These are phyloP conservation scores for Paracoccidioides brasiliensis DNA, from an alignment of 2,329 filamentous ascomycete species.

Conservation along the genomic window DNA sequence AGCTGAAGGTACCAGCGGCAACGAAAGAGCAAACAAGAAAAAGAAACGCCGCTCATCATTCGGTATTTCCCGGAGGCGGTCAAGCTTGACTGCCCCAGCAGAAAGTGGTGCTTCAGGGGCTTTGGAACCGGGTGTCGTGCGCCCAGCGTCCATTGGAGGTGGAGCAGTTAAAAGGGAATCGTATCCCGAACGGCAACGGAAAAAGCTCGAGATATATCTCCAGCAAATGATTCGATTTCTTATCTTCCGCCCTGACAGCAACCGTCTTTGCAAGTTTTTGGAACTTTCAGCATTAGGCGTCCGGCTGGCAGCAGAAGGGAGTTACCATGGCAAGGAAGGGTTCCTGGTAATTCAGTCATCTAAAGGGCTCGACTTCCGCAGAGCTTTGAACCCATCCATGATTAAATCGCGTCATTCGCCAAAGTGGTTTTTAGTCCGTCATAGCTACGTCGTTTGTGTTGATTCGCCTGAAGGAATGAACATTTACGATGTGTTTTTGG, in stretches of 20 bases:
- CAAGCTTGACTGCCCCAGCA: constrained; percentile 36
- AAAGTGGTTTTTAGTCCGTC: constrained; percentile 96
- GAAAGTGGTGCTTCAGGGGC: constrained; percentile 25
- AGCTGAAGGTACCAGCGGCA: constrained; percentile 57
- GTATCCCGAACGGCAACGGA: constrained; percentile 71
- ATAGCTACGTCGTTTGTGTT: constrained; percentile 97
- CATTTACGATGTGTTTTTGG: constrained; percentile 96
- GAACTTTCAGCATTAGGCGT: constrained; percentile 91
- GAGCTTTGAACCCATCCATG: constrained; percentile 63
- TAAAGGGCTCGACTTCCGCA: constrained; percentile 76
- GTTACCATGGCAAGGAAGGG: constrained; percentile 96
- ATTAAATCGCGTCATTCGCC: constrained; percentile 72
- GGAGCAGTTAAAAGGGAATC: constrained; percentile 35
- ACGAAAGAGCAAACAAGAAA: constrained; percentile 44
- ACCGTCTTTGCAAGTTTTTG: constrained; percentile 86
- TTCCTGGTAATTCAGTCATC: constrained; percentile 83
- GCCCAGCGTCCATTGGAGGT: constrained; percentile 26
- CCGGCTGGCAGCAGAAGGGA: constrained; percentile 83
- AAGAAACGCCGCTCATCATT: constrained; percentile 44
- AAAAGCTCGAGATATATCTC: constrained; percentile 76
- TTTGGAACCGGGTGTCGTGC: constrained; percentile 21
- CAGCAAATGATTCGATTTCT: constrained; percentile 92
- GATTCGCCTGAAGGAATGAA: constrained; percentile 98
- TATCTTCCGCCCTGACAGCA: constrained; percentile 93
- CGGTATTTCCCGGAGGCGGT: constrained; percentile 45